phyloP scores from a whole-genome alignment of 352 stramenopile genomes.

The Globisporangium lucens region DNA sequence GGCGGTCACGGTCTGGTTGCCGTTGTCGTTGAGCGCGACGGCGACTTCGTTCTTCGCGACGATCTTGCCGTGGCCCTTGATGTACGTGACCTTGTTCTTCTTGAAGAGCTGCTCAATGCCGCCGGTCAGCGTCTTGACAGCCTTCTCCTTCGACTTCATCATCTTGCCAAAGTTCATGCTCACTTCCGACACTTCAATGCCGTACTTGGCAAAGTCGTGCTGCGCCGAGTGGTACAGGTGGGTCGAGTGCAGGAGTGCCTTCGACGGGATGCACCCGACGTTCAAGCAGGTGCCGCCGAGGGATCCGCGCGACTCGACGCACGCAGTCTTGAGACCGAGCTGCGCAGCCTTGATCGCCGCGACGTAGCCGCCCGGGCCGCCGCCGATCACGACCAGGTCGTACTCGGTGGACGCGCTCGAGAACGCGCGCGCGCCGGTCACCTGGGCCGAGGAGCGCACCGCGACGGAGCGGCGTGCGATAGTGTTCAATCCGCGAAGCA shows the following conservation, averaged over 20 bases:
- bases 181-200: conserved; percentile 90
- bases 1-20: conserved; percentile 90
- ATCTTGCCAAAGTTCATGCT: conserved; percentile 95
- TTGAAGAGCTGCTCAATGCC: conserved; percentile 99
- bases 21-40: conserved; percentile 90
- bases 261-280: conserved; percentile 99
- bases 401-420: conserved; percentile 53
- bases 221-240: conserved; percentile 97
- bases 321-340: conserved; percentile 97
- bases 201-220: conserved; percentile 95
- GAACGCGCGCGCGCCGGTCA: conserved; percentile 39
- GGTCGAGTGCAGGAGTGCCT: conserved; percentile 95
- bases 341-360: conserved; percentile 98
- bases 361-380: conserved; percentile 98
- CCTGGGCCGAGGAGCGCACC: conserved; percentile 18
- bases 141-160: conserved; percentile 95
- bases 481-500: conserved; percentile 34
- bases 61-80: conserved; percentile 96
- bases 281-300: conserved; percentile 98
- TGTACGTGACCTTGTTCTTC: conserved; percentile 99
- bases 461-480: conserved; percentile 37
- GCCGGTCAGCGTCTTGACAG: conserved; percentile 92
- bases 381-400: conserved; percentile 91
- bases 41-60: conserved; percentile 89
- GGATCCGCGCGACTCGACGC: conserved; percentile 94